These are phyloP conservation scores for Flaveria ramosissima DNA, from an alignment of 129 eudicot species.

Conservation along the genomic window DNA sequence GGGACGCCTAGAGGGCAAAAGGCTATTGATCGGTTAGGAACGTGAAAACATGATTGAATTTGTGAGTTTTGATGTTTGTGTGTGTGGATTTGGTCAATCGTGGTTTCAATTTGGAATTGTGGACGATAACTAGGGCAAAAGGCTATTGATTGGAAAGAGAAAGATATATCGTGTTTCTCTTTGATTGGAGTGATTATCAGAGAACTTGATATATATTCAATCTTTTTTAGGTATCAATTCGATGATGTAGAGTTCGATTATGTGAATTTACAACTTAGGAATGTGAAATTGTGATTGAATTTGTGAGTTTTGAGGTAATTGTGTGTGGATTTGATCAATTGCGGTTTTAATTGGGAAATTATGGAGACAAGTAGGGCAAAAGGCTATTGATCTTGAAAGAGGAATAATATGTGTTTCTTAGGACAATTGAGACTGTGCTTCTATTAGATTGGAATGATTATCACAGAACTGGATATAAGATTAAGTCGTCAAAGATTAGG, in stretches of 20 bases:
- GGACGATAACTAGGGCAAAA: constrained; percentile 2
- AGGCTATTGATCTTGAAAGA: no score
- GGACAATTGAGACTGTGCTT: no score
- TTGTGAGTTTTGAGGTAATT: neutral
- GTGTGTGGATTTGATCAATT: neutral
- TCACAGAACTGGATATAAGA: neutral
- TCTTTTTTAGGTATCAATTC: neutral
- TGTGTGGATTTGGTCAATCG: neutral
- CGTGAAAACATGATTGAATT: constrained; percentile 1
- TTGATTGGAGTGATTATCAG: no score
- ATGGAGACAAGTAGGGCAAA: constrained; percentile 1
- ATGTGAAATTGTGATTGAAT: neutral
- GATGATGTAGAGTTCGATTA: constrained; percentile 3
- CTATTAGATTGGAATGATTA: neutral
- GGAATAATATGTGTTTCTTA: no score
- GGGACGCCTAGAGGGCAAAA: constrained; percentile 4
- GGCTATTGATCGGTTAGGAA: neutral
- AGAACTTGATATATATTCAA: no score
- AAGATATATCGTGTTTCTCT: no score
- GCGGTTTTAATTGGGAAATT: constrained; percentile 10
- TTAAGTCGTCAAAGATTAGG: neutral
- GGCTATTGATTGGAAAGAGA: no score
- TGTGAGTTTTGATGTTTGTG: neutral
- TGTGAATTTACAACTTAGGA: neutral
- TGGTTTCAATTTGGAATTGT: constrained; percentile 18